phyloP scores from a whole-genome alignment of 2,329 filamentous ascomycete genomes.

The Atkinsonella texensis region DNA sequence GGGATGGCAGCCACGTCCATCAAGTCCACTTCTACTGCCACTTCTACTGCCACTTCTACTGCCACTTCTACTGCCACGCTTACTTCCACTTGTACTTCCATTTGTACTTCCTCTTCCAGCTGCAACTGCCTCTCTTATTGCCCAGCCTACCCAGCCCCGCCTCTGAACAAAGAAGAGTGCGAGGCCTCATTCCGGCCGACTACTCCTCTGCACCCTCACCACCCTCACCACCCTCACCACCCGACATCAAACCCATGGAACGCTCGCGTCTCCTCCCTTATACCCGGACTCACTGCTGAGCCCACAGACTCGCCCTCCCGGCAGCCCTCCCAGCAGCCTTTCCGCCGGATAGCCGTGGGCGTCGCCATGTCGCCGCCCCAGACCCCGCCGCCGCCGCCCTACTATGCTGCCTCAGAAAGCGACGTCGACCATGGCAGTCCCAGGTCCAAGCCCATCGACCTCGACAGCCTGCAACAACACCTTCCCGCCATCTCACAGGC shows the following conservation, averaged over 20 bases:
- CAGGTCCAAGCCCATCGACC: constrained; percentile 5
- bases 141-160: not conserved
- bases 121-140: not conserved
- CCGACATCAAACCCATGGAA: constrained; percentile 25
- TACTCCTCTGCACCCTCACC: constrained; percentile 11
- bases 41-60: not conserved
- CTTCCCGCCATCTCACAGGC: not conserved
- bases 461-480: not conserved
- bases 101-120: not conserved
- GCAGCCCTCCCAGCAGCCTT: constrained; percentile 5
- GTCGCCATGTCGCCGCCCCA: constrained; percentile 5
- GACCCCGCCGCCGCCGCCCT: constrained; percentile 13
- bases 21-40: constrained; percentile 2
- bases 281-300: constrained; percentile 26
- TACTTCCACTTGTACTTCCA: not conserved
- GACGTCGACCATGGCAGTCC: constrained; percentile 2
- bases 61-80: not conserved
- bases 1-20: not conserved
- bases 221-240: constrained; percentile 13
- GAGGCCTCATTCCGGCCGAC: constrained; percentile 9
- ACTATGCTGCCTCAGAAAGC: constrained; percentile 6
- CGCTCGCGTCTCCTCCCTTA: constrained; percentile 22
- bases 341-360: constrained; percentile 15
- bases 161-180: constrained; percentile 1
- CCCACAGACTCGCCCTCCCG: constrained; percentile 15